phyloP scores from a whole-genome alignment of 192 early-diverging fungal species.

The Coemansia sp. region DNA sequence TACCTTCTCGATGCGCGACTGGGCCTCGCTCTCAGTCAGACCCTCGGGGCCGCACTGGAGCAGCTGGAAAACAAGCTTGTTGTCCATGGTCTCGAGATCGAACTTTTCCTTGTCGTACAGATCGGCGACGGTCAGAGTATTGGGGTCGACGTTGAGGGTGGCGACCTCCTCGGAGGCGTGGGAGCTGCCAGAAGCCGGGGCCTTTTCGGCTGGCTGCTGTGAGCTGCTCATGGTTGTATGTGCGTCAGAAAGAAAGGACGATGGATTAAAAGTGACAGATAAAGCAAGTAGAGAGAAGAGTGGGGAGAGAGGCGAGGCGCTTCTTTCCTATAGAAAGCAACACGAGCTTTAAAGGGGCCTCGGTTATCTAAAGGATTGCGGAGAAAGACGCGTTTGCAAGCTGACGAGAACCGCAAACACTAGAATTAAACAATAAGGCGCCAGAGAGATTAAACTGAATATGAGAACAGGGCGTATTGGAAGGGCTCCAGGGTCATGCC shows the following conservation, averaged over 20 bases:
- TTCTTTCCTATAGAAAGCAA: too few species aligned
- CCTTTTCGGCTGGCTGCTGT: slow-evolving; percentile 29
- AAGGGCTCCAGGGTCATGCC: too few species aligned
- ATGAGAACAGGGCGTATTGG: too few species aligned
- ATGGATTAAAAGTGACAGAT: neutral
- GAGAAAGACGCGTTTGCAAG: neutral
- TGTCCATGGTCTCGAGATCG: slow-evolving; percentile 75
- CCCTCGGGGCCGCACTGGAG: slow-evolving; percentile 63
- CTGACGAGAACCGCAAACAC: neutral
- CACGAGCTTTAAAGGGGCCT: too few species aligned
- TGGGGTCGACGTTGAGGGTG: slow-evolving; percentile 56
- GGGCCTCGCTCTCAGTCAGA: slow-evolving; percentile 61
- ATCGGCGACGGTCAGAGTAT: slow-evolving; percentile 64
- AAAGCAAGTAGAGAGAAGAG: neutral
- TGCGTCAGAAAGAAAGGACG: too few species aligned
- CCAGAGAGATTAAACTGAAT: too few species aligned
- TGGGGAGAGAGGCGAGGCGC: too few species aligned
- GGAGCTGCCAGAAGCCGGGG: slow-evolving; percentile 17
- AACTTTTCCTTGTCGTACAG: slow-evolving; percentile 80
- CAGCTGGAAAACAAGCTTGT: slow-evolving; percentile 64
- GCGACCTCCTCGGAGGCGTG: slow-evolving; percentile 26
- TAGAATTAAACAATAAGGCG: neutral
- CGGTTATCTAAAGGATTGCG: too few species aligned
- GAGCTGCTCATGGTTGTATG: slow-evolving; percentile 18
- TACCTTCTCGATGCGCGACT: slow-evolving; percentile 58